These are phyloP conservation scores for Ophiostoma perfectum DNA, from an alignment of 2,329 filamentous ascomycete species.

Conservation along the genomic window DNA sequence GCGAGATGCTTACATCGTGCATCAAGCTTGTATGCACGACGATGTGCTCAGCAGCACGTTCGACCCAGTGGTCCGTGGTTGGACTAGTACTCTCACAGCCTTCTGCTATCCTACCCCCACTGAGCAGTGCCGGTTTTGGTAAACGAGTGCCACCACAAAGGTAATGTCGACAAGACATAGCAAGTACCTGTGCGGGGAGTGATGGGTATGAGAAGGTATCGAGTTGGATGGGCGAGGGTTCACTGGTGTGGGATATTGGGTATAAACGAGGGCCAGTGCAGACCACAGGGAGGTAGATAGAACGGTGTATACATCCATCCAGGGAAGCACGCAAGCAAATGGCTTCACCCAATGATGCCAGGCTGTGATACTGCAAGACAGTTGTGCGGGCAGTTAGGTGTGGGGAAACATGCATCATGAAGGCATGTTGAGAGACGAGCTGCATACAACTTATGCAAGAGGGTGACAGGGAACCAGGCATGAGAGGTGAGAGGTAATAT, in stretches of 20 bases:
- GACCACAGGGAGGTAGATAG: no score
- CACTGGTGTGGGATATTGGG: not conserved
- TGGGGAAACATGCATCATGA: not conserved
- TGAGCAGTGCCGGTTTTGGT: not conserved
- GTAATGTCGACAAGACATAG: not conserved
- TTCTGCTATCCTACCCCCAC: not conserved
- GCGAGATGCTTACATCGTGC: not conserved
- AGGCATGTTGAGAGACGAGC: not conserved
- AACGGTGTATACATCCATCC: not conserved
- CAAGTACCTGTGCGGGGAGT: not conserved
- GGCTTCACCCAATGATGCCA: not conserved
- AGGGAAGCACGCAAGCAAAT: not conserved
- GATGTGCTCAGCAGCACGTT: not conserved
- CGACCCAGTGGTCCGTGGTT: not conserved
- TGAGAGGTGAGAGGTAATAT: not conserved
- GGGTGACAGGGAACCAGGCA: not conserved
- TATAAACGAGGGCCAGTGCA: not conserved
- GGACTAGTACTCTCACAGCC: not conserved
- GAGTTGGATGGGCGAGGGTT: not conserved
- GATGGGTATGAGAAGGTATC: no score
- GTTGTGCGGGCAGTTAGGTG: not conserved
- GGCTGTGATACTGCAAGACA: conserved; percentile 6
- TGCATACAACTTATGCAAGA: not conserved
- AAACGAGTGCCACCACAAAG: not conserved
- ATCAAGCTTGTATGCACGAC: not conserved